Evolutionary conservation across 495 filamentous ascomycete genomes (phyloP).

Genomic region (Mytilinidion resinicola): DNA sequence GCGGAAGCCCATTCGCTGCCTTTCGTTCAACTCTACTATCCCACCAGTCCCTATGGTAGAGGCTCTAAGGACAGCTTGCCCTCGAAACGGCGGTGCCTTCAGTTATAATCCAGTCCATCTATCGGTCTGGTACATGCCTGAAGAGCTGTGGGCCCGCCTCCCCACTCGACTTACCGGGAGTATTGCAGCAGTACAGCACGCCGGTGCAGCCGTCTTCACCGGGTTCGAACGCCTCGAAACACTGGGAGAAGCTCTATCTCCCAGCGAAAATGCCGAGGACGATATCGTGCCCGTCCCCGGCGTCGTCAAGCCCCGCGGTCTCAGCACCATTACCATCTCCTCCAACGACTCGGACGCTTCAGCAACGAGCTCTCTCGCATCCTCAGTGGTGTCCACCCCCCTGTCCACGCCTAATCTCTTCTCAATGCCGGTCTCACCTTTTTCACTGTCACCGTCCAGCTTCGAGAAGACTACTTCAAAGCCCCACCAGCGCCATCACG

Average conservation of each 20-base stretch:
- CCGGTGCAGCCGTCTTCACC: conserved; percentile 31
- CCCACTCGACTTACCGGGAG: conserved; percentile 13
- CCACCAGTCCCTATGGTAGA: conserved; percentile 6
- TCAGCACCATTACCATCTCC: conserved; percentile 12
- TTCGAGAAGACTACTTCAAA: neutral
- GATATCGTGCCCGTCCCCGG: neutral
- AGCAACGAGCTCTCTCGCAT: conserved; percentile 2
- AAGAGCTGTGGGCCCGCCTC: conserved; percentile 21
- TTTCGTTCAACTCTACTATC: neutral
- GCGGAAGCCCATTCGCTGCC: too few species aligned
- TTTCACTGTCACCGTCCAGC: conserved; percentile 3
- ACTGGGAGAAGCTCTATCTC: conserved; percentile 5
- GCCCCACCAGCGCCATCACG: conserved; percentile 6
- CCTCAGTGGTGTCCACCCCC: conserved; percentile 2
- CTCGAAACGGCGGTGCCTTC: conserved; percentile 31
- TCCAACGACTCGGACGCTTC: neutral
- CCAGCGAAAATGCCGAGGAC: neutral
- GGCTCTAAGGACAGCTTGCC: conserved; percentile 21
- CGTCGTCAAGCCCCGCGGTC: neutral
- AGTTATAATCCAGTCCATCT: conserved; percentile 30
- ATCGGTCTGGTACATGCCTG: conserved; percentile 21
- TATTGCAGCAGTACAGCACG: conserved; percentile 23
- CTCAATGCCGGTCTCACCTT: conserved; percentile 11
- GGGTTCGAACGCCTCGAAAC: conserved; percentile 25
- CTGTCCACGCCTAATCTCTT: conserved; percentile 1